Base-by-base conservation (phyloP, 2,329 filamentous ascomycete species). In the Leptographium wingfieldii region DNA sequence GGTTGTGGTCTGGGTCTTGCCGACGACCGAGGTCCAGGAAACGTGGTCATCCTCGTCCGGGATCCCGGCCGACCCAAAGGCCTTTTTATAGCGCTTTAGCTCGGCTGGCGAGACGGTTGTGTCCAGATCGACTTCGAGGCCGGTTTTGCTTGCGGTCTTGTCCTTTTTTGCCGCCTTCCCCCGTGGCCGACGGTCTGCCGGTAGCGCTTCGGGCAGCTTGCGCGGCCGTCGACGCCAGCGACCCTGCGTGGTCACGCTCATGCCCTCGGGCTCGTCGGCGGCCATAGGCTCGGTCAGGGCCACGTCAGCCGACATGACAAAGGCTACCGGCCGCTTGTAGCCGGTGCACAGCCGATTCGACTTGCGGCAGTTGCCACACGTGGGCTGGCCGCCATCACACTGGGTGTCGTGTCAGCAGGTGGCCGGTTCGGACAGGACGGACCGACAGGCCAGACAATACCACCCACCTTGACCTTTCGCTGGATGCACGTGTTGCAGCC, bases 291-390 rank as follows among this genome's bases (percentile, higher is more conserved):
- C 53, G 5, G 38, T 49, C n/a, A 63, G 14, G 3, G 49, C 27
- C 27, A 65, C 60, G 22, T 61, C 60, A 0, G 62, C 56, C 19
- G 62, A 62, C 59, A 65, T 59, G 29, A 65, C 60, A 59, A 65
- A 65, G 3, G 63, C 63, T 53, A 63, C 58, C 2, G 63, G 58
- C 12, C 66, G 62, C 56, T 64, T 62, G 56, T 68, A 68, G 29
- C 66, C 66, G 3, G 66, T 66, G 54, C 66, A 68, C 4, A 65
- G 29, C 3, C 66, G 64, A 38, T 62, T 63, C 10, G 65, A 64
- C 40, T 65, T 66, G 38, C 54, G 57, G 60, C 66, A 68, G 59
- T 75, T 66, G 62, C 52, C 59, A 35, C 66, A 68, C 5, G 48
- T 25, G 1, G 66, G 66, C 3, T 53, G 62, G 25, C 62, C 62